Base-by-base conservation (phyloP, 176 grass and related monocot species). In the Luzula sylvatica region DNA sequence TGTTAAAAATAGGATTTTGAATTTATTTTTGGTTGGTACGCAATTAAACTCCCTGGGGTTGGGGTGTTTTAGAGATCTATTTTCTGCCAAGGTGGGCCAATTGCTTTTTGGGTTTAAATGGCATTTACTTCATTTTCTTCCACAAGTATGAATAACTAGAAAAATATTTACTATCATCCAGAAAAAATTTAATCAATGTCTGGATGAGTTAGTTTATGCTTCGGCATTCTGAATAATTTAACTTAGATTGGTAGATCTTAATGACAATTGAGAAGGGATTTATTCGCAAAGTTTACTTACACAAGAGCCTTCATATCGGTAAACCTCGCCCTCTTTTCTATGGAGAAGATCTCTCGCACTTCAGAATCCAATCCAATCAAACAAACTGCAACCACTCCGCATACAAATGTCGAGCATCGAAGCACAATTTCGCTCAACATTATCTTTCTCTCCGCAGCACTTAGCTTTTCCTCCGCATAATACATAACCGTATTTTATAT, bases 291-390 rank as follows among this genome's bases (percentile, higher is more conserved):
- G 11, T 26, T 47, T 8, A 56, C 84, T 88, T 82, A 96, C 90
- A 74, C 81, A 61, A 96, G 57, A 27, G 81, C 69, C 68, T 89
- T 87, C 77, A 86, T 76, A 50, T 89, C 74, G 39, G 81, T 86
- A 77, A 76, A 96, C 6, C 56, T 76, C 64, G 90, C 90, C 55
- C 59, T 65, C 84, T 71, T 85, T 61, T 79, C 18, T 56, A 89
- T n/a, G 42, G 90, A 79, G 77, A 96, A 79, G 70, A 96, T 51
- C 66, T 16, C 43, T 50, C 50, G 72, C 20, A 78, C 61, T 77
- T 96, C 81, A 25, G 67, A 38, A 61, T 86, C 74, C n/a, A 64
- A 50, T 18, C 20, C 74, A n/a, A 86, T 35, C 16, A 96, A 64
- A 42, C 80, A 80, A 68, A 78, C 81, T 24, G 85, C 74, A 53